phyloP scores from a whole-genome alignment of 2,329 filamentous ascomycete genomes.

The Akanthomyces muscarius region DNA sequence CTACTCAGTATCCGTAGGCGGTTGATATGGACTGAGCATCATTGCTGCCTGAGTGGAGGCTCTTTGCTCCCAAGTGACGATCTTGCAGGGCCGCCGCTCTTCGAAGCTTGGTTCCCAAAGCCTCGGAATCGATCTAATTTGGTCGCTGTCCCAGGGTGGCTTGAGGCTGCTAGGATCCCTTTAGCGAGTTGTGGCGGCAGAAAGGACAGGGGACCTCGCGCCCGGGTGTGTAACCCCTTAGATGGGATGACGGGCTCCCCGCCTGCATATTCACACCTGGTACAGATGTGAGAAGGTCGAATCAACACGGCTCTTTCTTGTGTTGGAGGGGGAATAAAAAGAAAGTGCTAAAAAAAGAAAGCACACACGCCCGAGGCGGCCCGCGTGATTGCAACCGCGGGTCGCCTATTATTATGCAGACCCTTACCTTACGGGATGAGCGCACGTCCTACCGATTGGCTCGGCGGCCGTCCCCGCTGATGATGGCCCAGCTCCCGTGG shows the following conservation, averaged over 20 bases:
- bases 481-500: neutral
- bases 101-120: neutral
- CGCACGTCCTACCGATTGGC: conserved; percentile 7
- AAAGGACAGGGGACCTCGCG: neutral
- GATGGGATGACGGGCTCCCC: conserved; percentile 1
- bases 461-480: neutral
- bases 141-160: neutral
- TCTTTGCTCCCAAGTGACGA: neutral
- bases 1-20: too few species aligned
- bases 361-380: neutral
- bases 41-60: neutral
- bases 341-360: neutral
- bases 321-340: neutral
- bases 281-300: neutral
- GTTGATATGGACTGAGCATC: too few species aligned
- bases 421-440: neutral
- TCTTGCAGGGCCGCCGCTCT: neutral
- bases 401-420: neutral
- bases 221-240: neutral
- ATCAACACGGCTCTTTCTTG: neutral
- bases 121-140: neutral
- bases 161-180: neutral
- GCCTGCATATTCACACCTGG: neutral
- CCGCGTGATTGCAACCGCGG: neutral
- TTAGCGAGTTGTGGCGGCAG: conserved; percentile 11